A percentile compares a stretch with the other conserved stretches of the same genome.
Conservation (phyloP, 2,329 filamentous ascomycete genomes). For the Zymoseptoria passerinii region DNA sequence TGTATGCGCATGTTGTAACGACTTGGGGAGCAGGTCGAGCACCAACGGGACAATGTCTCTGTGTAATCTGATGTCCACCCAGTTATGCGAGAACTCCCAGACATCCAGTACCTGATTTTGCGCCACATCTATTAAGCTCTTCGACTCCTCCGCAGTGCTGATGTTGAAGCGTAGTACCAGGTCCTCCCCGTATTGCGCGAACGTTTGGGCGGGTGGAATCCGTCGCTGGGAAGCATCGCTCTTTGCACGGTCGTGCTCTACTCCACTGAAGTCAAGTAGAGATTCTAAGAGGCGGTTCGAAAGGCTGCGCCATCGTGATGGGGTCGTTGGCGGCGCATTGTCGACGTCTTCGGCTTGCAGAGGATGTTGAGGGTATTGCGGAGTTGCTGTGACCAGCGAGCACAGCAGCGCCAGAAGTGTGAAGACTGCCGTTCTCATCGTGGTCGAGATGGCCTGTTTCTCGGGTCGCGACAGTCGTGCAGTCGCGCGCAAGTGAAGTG, state of each 20-base stretch:
- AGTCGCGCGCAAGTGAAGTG: not conserved
- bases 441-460: not conserved
- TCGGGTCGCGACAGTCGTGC: not conserved
- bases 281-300: conserved; percentile 9
- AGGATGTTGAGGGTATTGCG: conserved; percentile 7
- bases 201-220: conserved; percentile 17
- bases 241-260: not conserved
- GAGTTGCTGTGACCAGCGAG: conserved; percentile 10
- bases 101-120: conserved; percentile 76
- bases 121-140: conserved; percentile 62
- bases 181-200: conserved; percentile 59
- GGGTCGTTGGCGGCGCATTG: not conserved
- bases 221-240: not conserved
- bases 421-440: conserved; percentile 2
- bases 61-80: conserved; percentile 74
- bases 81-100: conserved; percentile 75
- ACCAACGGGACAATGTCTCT: conserved; percentile 71
- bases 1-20: conserved; percentile 62
- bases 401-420: conserved; percentile 8
- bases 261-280: conserved; percentile 6
- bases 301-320: conserved; percentile 12
- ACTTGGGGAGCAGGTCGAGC: conserved; percentile 65
- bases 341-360: conserved; percentile 2
- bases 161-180: conserved; percentile 87
- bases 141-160: conserved; percentile 58